These are phyloP conservation scores for Geotrichum bryndzae DNA, from an alignment of 1,139 yeast species.

Conservation along the genomic window DNA sequence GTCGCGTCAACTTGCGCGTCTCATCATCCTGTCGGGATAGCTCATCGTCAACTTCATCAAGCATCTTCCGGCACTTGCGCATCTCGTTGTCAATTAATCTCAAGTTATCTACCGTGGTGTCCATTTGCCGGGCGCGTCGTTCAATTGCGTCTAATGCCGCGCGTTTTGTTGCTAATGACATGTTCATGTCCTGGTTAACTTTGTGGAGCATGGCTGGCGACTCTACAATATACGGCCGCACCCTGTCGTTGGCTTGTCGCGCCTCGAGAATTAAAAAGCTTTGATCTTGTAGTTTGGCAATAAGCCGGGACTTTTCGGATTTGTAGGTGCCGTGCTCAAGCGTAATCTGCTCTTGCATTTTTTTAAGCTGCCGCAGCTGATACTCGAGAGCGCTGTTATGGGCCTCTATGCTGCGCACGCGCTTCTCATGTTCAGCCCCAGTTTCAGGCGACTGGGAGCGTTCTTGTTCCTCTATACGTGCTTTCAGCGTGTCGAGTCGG, in stretches of 20 bases:
- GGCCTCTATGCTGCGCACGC: conserved; percentile 45
- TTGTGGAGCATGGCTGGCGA: conserved; percentile 54
- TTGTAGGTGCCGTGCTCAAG: conserved; percentile 65
- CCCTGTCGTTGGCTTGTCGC: conserved; percentile 52
- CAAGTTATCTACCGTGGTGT: conserved; percentile 55
- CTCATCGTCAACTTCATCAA: conserved; percentile 56
- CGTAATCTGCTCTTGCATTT: conserved; percentile 56
- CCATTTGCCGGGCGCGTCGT: conserved; percentile 45
- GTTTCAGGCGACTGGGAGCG: background rate
- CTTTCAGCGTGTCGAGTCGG: conserved; percentile 42
- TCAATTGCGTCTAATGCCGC: conserved; percentile 43
- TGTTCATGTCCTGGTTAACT: conserved; percentile 51
- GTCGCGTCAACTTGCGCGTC: conserved; percentile 37
- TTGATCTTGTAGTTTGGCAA: conserved; percentile 52
- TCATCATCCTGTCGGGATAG: conserved; percentile 45
- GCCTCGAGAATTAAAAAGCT: conserved; percentile 50
- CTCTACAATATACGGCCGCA: conserved; percentile 56
- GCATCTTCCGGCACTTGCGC: conserved; percentile 44
- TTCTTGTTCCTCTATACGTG: conserved; percentile 30
- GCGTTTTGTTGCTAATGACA: conserved; percentile 44
- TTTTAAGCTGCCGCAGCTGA: conserved; percentile 58
- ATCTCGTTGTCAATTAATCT: conserved; percentile 52
- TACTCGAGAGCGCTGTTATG: conserved; percentile 57
- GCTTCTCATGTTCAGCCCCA: conserved; percentile 23
- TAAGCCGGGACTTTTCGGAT: conserved; percentile 51